These are phyloP conservation scores for Hemerocallis citrina DNA, from an alignment of 106 monocot species.

Conservation along the genomic window DNA sequence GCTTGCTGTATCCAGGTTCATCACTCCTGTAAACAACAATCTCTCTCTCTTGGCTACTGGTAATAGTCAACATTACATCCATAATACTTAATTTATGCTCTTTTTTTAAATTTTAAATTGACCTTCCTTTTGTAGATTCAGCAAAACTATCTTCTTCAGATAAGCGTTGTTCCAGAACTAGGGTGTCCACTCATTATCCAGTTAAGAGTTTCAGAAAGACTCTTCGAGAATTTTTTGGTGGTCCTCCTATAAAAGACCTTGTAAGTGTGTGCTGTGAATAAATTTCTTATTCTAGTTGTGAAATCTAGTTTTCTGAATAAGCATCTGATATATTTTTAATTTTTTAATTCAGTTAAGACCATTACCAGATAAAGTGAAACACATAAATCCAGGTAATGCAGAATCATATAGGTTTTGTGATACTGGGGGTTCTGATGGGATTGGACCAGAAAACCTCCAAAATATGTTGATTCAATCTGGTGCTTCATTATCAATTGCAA, in stretches of 20 bases:
- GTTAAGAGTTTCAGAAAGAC: slow-evolving; percentile 38
- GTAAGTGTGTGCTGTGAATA: no score
- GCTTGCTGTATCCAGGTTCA: slow-evolving; percentile 56
- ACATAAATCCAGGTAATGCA: slow-evolving; percentile 61
- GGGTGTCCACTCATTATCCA: slow-evolving; percentile 57
- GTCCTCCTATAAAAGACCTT: slow-evolving; percentile 25
- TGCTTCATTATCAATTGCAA: slow-evolving; percentile 43
- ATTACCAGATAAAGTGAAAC: slow-evolving; percentile 41
- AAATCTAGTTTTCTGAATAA: no score
- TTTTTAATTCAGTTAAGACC: slow-evolving; percentile 22
- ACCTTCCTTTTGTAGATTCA: slow-evolving; percentile 37
- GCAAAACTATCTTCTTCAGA: slow-evolving; percentile 28
- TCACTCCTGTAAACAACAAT: slow-evolving; percentile 43
- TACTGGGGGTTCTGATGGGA: slow-evolving; percentile 9
- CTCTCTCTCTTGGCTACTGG: slow-evolving; percentile 24
- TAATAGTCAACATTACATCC: no score
- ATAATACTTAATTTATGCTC: no score
- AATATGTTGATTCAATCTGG: slow-evolving; percentile 62
- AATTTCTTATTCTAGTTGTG: no score
- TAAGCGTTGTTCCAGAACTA: slow-evolving; percentile 24
- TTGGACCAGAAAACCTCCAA: slow-evolving; percentile 43
- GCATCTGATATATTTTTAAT: background rate
- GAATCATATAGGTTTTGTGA: slow-evolving; percentile 38
- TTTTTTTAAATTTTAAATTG: no score
- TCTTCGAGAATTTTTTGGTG: slow-evolving; percentile 61